phyloP scores from a whole-genome alignment of 2,329 filamentous ascomycete species.

The Fusarium anthophilum region DNA sequence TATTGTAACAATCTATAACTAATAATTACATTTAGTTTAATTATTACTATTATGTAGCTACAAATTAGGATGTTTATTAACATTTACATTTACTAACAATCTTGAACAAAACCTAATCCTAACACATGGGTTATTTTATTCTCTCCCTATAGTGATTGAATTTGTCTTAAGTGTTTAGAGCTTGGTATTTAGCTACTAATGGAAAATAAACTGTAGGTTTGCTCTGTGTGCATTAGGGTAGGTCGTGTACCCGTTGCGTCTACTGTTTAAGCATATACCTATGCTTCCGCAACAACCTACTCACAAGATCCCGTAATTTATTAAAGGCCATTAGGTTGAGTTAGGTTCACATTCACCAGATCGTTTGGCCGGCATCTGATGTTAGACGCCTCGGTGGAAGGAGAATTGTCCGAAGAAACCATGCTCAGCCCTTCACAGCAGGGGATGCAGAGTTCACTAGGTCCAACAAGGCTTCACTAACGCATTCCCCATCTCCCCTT shows the following conservation, averaged over 20 bases:
- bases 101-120: fast-evolving
- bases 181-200: too few relatives aligned
- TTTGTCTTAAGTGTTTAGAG: fast-evolving
- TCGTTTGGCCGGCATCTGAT: neutral
- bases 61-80: fast-evolving
- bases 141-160: fast-evolving
- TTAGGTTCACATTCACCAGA: neutral
- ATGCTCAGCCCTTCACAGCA: neutral
- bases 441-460: neutral
- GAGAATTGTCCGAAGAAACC: too few relatives aligned
- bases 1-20: too few relatives aligned
- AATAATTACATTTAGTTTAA: neutral
- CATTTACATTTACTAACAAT: fast-evolving
- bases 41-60: too few relatives aligned
- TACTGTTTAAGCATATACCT: neutral
- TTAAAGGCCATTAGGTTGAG: neutral
- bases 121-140: fast-evolving
- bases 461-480: neutral
- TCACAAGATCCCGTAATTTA: neutral
- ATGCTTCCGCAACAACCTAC: neutral
- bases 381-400: neutral
- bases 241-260: neutral
- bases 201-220: neutral
- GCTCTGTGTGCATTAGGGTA: neutral
- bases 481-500: neutral